Percentiles rank a stretch among this genome's conserved stretches.
phyloP scores from a whole-genome alignment of 805 yeast genomes.

The Candida argentea region DNA sequence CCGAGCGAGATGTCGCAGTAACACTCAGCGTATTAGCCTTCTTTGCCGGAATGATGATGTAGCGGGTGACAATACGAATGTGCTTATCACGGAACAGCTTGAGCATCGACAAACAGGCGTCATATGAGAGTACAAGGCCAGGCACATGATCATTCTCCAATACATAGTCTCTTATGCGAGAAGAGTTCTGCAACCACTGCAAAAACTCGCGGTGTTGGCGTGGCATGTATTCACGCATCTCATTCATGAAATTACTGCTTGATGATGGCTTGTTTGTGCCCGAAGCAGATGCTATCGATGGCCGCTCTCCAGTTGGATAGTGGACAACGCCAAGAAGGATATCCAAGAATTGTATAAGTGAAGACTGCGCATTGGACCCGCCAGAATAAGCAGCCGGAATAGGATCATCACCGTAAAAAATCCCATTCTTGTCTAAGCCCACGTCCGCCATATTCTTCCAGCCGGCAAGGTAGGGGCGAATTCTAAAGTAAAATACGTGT shows the following conservation, averaged over 20 bases:
- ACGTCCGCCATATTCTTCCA: constrained; percentile 88
- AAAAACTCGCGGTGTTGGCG: constrained; percentile 72
- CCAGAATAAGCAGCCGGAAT: constrained; percentile 58
- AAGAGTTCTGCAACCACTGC: constrained; percentile 43
- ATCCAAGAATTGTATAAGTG: constrained; percentile 81
- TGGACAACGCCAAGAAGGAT: constrained; percentile 68
- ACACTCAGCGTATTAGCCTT: constrained; percentile 44
- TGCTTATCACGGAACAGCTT: constrained; percentile 87
- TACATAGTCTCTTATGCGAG: constrained; percentile 61
- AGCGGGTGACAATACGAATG: constrained; percentile 84
- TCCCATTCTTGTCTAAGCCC: constrained; percentile 64
- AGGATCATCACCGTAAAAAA: constrained; percentile 60
- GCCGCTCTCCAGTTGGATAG: constrained; percentile 61
- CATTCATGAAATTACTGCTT: constrained; percentile 53
- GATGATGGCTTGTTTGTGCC: constrained; percentile 13
- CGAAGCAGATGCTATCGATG: no score
- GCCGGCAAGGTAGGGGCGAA: constrained; percentile 87
- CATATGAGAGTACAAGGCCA: constrained; percentile 63
- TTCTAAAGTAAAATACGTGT: constrained; percentile 74
- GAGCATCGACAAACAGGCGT: constrained; percentile 83
- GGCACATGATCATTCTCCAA: constrained; percentile 30
- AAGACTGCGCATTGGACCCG: constrained; percentile 91
- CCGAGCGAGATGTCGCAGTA: constrained; percentile 53
- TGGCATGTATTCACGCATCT: constrained; percentile 90
- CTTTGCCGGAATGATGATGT: constrained; percentile 71